Evolutionary conservation across 148 eudicot genomes (phyloP).

Genomic region (Fagopyrum esculentum): DNA sequence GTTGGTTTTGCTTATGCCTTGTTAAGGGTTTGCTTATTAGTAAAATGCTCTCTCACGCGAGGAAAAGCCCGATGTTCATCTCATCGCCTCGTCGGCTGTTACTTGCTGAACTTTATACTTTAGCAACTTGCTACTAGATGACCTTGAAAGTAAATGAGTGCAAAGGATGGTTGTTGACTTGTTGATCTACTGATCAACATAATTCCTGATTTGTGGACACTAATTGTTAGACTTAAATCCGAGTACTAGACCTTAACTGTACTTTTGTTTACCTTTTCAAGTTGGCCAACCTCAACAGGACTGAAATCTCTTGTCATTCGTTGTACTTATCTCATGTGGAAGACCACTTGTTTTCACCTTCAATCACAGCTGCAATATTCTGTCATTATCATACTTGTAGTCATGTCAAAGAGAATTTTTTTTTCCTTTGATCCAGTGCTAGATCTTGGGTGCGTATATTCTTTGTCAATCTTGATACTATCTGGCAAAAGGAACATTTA

Average conservation of each 20-base stretch:
- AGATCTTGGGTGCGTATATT: background rate
- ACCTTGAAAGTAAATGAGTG: background rate
- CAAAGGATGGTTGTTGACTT: background rate
- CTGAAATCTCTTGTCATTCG: background rate
- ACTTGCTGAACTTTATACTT: background rate
- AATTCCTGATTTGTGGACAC: too few species aligned
- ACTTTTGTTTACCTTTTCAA: background rate
- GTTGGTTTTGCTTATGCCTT: background rate
- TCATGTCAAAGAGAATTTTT: background rate
- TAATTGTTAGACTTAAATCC: background rate
- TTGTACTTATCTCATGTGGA: background rate
- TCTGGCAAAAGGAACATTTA: background rate
- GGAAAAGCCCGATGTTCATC: background rate
- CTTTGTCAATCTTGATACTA: constrained; percentile 2
- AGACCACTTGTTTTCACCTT: background rate
- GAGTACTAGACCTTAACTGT: background rate
- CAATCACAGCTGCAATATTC: background rate
- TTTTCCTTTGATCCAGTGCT: background rate
- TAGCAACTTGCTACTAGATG: background rate
- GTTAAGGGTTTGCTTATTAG: background rate
- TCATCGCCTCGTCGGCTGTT: background rate
- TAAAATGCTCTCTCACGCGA: background rate
- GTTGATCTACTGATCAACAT: background rate
- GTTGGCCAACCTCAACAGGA: background rate
- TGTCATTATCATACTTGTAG: background rate